phyloP scores from a whole-genome alignment of 2,329 filamentous ascomycete species.

The Aphanocladium album region DNA sequence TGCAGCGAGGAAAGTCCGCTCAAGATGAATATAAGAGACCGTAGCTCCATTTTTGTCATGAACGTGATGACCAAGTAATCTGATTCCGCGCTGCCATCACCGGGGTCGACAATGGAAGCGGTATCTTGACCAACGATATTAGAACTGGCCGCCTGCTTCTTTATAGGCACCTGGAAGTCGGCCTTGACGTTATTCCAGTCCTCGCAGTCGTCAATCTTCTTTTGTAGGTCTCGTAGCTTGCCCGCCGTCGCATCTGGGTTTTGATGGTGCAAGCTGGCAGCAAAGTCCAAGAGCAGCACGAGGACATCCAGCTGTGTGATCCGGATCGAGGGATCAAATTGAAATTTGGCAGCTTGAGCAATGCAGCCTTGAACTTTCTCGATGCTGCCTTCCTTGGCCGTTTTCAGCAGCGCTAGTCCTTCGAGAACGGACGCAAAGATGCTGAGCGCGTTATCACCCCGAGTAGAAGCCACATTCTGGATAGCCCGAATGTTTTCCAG shows the following conservation, averaged over 20 bases:
- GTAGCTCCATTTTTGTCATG: conserved; percentile 55
- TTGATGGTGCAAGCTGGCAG: conserved; percentile 62
- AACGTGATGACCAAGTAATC: conserved; percentile 58
- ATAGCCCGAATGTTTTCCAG: conserved; percentile 67
- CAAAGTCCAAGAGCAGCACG: conserved; percentile 63
- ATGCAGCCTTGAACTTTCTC: conserved; percentile 68
- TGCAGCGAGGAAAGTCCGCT: conserved; percentile 46
- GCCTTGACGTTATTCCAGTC: conserved; percentile 44
- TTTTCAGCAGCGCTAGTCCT: conserved; percentile 63
- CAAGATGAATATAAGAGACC: conserved; percentile 49
- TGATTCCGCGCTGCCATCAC: conserved; percentile 36
- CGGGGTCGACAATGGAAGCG: conserved; percentile 46
- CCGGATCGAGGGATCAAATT: conserved; percentile 58
- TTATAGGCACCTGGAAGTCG: conserved; percentile 52
- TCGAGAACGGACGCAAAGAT: conserved; percentile 64
- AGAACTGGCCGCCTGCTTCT: conserved; percentile 41
- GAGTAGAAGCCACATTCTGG: conserved; percentile 50
- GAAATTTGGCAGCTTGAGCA: conserved; percentile 67
- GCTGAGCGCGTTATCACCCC: conserved; percentile 59
- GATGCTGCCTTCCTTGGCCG: conserved; percentile 58
- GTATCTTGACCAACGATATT: conserved; percentile 55
- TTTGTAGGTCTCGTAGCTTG: conserved; percentile 60
- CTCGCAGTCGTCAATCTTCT: conserved; percentile 53
- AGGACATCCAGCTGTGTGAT: conserved; percentile 64
- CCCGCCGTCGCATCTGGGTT: conserved; percentile 49